Evolutionary conservation across 208 protist species (phyloP).

Genomic region (Wallacemonas collosoma): DNA sequence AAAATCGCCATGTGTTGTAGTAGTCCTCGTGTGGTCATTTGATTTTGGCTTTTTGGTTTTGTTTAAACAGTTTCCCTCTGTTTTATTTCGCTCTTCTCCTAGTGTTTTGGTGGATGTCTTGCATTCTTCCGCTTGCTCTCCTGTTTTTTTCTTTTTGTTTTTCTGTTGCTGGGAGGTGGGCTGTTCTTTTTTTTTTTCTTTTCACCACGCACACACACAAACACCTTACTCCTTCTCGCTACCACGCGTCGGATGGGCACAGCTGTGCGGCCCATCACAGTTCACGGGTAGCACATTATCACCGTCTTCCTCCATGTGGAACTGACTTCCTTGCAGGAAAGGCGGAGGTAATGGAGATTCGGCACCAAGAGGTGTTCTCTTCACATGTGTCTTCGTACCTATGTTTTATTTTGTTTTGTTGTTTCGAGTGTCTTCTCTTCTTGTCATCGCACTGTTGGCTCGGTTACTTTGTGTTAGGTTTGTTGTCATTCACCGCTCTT

Average conservation of each 20-base stretch:
- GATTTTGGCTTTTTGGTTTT: slow-evolving; percentile 10
- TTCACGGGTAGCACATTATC: background rate
- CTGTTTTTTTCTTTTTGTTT: background rate
- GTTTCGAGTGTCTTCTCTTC: background rate
- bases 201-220: no score
- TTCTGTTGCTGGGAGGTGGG: background rate
- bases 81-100: background rate
- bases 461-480: no score
- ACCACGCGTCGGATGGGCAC: no score
- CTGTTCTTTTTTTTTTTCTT: slow-evolving; percentile 1
- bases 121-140: slow-evolving; percentile 9
- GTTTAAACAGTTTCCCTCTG: background rate
- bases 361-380: background rate
- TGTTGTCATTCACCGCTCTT: no score
- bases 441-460: no score
- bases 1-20: slow-evolving; percentile 14
- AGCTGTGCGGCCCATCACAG: background rate
- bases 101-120: background rate
- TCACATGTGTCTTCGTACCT: slow-evolving; percentile 10
- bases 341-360: background rate
- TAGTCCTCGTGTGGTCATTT: slow-evolving; percentile 1
- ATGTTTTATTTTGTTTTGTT: background rate
- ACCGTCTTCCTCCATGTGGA: slow-evolving; percentile 4
- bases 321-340: slow-evolving; percentile 2
- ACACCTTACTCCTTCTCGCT: no score